Evolutionary conservation across 805 yeast species (phyloP).

Genomic region (Yamadazyma ubonensis): DNA sequence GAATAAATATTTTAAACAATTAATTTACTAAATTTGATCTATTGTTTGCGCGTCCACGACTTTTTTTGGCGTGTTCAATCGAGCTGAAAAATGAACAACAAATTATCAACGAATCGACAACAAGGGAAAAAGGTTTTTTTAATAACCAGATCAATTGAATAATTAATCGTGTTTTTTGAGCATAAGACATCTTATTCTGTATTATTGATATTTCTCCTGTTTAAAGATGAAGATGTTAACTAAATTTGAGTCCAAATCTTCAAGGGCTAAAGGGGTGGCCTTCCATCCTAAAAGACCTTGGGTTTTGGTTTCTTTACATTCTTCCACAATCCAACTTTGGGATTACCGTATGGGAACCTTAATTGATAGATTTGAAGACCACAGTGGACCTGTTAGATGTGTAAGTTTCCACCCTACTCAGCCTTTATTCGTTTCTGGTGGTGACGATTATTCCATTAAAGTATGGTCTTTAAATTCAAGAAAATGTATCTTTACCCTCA

Average conservation of each 20-base stretch:
- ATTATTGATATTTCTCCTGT: neutral
- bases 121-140: slow-evolving; percentile 7
- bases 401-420: slow-evolving; percentile 97
- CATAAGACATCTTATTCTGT: slow-evolving; percentile 1
- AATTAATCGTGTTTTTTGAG: slow-evolving; percentile 5
- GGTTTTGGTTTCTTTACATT: slow-evolving; percentile 91
- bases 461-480: slow-evolving; percentile 95
- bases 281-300: slow-evolving; percentile 96
- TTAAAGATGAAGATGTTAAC: slow-evolving; percentile 71
- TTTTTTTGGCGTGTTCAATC: slow-evolving; percentile 12
- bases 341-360: slow-evolving; percentile 99
- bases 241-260: slow-evolving; percentile 93
- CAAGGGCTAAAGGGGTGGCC: slow-evolving; percentile 96
- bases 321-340: slow-evolving; percentile 99
- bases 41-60: slow-evolving; percentile 1
- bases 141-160: slow-evolving; percentile 6
- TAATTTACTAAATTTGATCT: neutral
- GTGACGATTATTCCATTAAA: slow-evolving; percentile 92
- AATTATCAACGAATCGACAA: slow-evolving; percentile 14
- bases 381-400: slow-evolving; percentile 96
- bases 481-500: slow-evolving; percentile 86
- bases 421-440: slow-evolving; percentile 95
- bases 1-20: neutral
- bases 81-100: slow-evolving; percentile 12
- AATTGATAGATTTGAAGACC: slow-evolving; percentile 95